Evolutionary conservation across 2,329 filamentous ascomycete species (phyloP).

Genomic region (Taxawa tesnikishii): DNA sequence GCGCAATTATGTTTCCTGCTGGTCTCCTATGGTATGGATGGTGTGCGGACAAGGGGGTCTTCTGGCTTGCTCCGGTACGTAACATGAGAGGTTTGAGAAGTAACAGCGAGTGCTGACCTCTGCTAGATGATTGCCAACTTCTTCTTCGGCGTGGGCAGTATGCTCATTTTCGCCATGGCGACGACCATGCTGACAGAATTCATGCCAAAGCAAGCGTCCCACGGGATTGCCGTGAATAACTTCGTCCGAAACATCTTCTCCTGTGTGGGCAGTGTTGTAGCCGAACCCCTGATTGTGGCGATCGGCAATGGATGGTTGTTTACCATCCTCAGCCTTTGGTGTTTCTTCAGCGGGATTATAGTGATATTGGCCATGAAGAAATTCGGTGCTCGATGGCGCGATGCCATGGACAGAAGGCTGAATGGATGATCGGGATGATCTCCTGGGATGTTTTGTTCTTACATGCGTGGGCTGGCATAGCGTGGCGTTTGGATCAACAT

Average conservation of each 20-base stretch:
- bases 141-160: slow-evolving; percentile 59
- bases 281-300: slow-evolving; percentile 55
- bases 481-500: background rate
- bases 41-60: slow-evolving; percentile 49
- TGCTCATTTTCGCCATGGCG: slow-evolving; percentile 62
- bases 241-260: slow-evolving; percentile 68
- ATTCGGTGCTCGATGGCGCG: slow-evolving; percentile 17
- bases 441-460: background rate
- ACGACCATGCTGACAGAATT: slow-evolving; percentile 82
- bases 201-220: slow-evolving; percentile 57
- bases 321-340: slow-evolving; percentile 35
- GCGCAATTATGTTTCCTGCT: slow-evolving; percentile 55
- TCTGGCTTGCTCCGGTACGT: slow-evolving; percentile 12
- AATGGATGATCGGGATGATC: background rate
- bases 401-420: background rate
- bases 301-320: slow-evolving; percentile 69
- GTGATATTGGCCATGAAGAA: slow-evolving; percentile 21
- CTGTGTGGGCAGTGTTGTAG: slow-evolving; percentile 57
- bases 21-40: slow-evolving; percentile 69
- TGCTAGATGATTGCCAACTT: slow-evolving; percentile 19
- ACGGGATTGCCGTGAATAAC: slow-evolving; percentile 70
- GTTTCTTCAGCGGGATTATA: slow-evolving; percentile 13
- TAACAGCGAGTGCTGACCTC: no score
- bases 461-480: no score
- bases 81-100: no score